These are phyloP conservation scores for Didymella glomerata DNA, from an alignment of 2,329 filamentous ascomycete genomes.

Conservation along the genomic window DNA sequence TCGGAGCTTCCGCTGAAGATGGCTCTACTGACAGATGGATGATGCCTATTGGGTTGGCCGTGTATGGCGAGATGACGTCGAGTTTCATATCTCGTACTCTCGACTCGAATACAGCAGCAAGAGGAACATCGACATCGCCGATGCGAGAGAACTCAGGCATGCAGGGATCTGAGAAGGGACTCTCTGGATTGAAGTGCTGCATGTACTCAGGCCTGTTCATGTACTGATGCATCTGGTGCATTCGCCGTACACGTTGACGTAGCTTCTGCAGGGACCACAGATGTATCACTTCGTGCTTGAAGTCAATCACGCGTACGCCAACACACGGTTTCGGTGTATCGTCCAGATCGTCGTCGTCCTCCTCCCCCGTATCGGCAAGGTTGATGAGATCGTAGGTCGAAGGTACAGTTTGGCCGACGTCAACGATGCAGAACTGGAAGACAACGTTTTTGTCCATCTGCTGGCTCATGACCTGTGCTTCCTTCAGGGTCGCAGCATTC, in stretches of 20 bases:
- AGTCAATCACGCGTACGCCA: constrained; percentile 89
- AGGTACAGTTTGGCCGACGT: constrained; percentile 84
- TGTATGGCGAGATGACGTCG: constrained; percentile 92
- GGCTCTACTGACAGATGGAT: constrained; percentile 91
- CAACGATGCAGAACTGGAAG: constrained; percentile 94
- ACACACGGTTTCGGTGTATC: constrained; percentile 88
- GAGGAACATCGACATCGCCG: constrained; percentile 89
- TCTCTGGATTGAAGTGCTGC: constrained; percentile 89
- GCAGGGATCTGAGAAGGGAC: constrained; percentile 89
- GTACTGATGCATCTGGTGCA: constrained; percentile 98
- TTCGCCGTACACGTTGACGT: constrained; percentile 82
- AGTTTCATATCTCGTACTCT: constrained; percentile 92
- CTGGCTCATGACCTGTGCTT: constrained; percentile 97
- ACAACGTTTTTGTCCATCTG: constrained; percentile 91
- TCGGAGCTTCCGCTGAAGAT: constrained; percentile 89
- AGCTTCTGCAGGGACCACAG: constrained; percentile 96
- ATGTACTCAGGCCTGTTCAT: constrained; percentile 94
- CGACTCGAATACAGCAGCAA: constrained; percentile 92
- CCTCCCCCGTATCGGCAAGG: constrained; percentile 86
- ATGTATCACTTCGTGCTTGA: constrained; percentile 83
- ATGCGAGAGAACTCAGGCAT: constrained; percentile 93
- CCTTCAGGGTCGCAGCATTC: constrained; percentile 86
- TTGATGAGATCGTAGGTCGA: constrained; percentile 97
- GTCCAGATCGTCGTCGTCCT: constrained; percentile 85
- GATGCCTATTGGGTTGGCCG: constrained; percentile 87